A percentile compares a stretch with the other conserved stretches of the same genome.
Conservation (phyloP, 2,329 filamentous ascomycete species). For the Aspergillus sp. region DNA sequence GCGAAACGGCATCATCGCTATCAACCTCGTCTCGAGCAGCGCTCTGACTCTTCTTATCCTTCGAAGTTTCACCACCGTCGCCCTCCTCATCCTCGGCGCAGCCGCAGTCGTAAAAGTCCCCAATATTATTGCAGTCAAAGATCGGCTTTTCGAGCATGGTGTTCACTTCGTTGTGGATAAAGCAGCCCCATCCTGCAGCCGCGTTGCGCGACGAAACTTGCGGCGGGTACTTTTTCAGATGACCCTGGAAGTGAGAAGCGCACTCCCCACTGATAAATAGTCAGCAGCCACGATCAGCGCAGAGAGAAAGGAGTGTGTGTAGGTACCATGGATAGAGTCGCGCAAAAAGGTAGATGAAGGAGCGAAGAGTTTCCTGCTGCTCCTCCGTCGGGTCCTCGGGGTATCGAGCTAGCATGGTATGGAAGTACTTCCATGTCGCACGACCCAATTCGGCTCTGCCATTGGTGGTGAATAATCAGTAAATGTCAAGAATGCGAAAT, state of each 20-base stretch:
- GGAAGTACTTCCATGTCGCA: slow-evolving; percentile 66
- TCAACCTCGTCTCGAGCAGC: slow-evolving; percentile 1
- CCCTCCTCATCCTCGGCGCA: slow-evolving; percentile 58
- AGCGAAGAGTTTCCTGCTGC: slow-evolving; percentile 60
- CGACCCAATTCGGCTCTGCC: slow-evolving; percentile 63
- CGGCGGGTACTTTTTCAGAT: slow-evolving; percentile 64
- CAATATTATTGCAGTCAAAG: slow-evolving; percentile 66
- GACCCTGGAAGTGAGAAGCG: slow-evolving; percentile 63
- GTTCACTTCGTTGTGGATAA: slow-evolving; percentile 68
- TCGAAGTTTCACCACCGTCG: slow-evolving; percentile 6
- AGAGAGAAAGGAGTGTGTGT: neutral
- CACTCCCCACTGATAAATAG: slow-evolving; percentile 59
- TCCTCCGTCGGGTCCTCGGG: slow-evolving; percentile 64
- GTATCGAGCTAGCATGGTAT: slow-evolving; percentile 67
- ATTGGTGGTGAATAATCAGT: slow-evolving; percentile 14
- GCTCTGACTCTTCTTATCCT: slow-evolving; percentile 15
- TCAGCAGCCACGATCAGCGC: slow-evolving; percentile 6
- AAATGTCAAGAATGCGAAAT: neutral
- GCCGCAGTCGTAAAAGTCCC: slow-evolving; percentile 68
- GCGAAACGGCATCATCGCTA: slow-evolving; percentile 16
- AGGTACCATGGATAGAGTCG: slow-evolving; percentile 65
- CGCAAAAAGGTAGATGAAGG: slow-evolving; percentile 65
- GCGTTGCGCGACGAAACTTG: slow-evolving; percentile 63
- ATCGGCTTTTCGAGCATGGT: slow-evolving; percentile 60
- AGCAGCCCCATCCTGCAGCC: slow-evolving; percentile 68